A percentile compares a stretch with the other conserved stretches of the same genome.
Evolutionary conservation across 1,284 basidiomycete genomes (phyloP).

Genomic region (Melanopsichium pennsylvanicum): DNA sequence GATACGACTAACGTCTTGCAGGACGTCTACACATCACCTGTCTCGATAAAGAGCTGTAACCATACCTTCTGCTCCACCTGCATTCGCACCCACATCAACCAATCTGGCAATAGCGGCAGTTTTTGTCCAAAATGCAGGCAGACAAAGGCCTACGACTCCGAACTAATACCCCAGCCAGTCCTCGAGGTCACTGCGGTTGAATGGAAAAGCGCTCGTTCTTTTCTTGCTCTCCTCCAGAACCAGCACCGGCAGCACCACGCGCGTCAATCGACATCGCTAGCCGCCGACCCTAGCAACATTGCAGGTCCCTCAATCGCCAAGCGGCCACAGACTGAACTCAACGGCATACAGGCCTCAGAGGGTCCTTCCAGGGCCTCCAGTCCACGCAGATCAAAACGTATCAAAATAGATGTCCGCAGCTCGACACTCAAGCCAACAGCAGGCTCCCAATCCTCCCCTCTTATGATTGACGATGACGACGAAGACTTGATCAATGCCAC

Average conservation of each 20-base stretch:
- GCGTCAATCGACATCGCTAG: neutral
- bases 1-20: too few species aligned
- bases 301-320: neutral
- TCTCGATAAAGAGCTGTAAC: conserved; percentile 56
- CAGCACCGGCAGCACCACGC: neutral
- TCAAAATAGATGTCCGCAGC: conserved; percentile 12
- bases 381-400: conserved; percentile 41
- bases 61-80: conserved; percentile 63
- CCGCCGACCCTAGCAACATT: conserved; percentile 4
- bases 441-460: conserved; percentile 32
- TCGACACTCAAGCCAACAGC: conserved; percentile 1
- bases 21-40: conserved; percentile 61
- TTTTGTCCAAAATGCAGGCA: conserved; percentile 63
- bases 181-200: conserved; percentile 55
- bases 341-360: neutral
- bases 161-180: conserved; percentile 52
- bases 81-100: conserved; percentile 63
- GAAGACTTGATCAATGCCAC: conserved; percentile 4
- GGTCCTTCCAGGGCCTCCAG: neutral
- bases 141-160: conserved; percentile 60
- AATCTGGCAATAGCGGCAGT: conserved; percentile 50
- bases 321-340: conserved; percentile 7
- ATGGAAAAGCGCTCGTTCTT: conserved; percentile 44
- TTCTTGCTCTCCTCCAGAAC: conserved; percentile 26
- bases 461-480: conserved; percentile 34